Base-by-base conservation (phyloP, 768 basidiomycete species). In the Tulasnella sp. region DNA sequence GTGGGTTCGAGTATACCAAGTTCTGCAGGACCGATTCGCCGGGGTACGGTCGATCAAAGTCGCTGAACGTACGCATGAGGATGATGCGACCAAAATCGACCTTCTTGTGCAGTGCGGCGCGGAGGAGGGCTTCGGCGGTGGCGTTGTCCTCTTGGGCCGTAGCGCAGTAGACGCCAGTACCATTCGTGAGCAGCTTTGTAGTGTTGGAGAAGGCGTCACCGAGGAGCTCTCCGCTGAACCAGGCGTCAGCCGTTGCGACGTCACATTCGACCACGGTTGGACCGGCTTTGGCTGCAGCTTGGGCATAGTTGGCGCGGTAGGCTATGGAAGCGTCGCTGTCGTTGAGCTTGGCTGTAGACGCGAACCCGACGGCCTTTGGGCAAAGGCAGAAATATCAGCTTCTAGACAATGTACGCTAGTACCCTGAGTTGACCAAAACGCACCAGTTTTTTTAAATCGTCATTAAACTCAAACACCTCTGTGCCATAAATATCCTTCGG, bases 141-240 rank as follows among this genome's bases (percentile, higher is more conserved):
- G 70, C 75, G 64, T 73, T 75, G 66, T 76, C 75, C 63, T 77
- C 76, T 64, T 76, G 70, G 58, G 69, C 69, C 3, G 71, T 68
- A 15, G 71, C 69, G 64, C 71, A 72, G 65, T 71, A 73, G 11
- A 48, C 60, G 17, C 62, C 71, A 3, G 62, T 43, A 15, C 69
- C 69, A 44, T 70, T 69, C 17, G 75, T 76, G 65, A 71, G 69
- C 21, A 73, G 60, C 27, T 38, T 26, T 10, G 73, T 75, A 60
- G 70, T 70, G 66, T 74, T 73, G 47, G 70, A 73, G 63, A 75
- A 73, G 1, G 69, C 66, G 50, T 68, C 68, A n/a, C 63, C 66
- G 24, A 77, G 70, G 24, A 74, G 62, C 3, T 63, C 62, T 43
- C 76, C 76, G 17, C 69, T 67, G 64, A 65, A 77, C 61, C 64